A percentile compares a stretch with the other conserved stretches of the same genome.
These are phyloP conservation scores for Nicotiana noctiflora DNA, from an alignment of 257 asterid genomes.

Conservation along the genomic window DNA sequence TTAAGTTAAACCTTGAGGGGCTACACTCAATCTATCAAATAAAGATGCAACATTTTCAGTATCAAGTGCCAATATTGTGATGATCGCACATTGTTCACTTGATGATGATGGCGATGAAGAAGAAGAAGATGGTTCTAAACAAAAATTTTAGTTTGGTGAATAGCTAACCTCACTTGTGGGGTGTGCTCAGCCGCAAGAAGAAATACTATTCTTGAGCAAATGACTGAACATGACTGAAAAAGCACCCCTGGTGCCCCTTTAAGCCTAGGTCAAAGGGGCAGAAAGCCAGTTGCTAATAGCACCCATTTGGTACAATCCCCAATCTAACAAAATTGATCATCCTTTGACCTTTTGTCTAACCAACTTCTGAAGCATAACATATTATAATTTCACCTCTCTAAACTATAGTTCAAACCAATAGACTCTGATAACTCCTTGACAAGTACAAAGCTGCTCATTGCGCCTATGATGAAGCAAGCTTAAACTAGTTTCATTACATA, in stretches of 20 bases:
- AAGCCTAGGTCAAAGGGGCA: background rate
- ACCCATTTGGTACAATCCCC: background rate
- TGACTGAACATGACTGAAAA: background rate
- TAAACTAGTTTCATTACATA: background rate
- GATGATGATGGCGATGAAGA: background rate
- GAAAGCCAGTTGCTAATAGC: background rate
- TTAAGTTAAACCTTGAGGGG: background rate
- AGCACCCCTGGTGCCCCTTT: background rate
- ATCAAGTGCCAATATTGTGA: background rate
- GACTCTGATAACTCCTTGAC: background rate
- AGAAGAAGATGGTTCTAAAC: background rate
- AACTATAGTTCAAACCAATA: background rate
- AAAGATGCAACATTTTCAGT: background rate
- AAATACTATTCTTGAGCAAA: background rate
- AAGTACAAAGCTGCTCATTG: background rate
- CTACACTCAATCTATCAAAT: background rate
- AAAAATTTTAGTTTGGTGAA: background rate
- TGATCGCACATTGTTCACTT: background rate
- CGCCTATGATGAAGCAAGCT: background rate
- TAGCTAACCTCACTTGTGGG: background rate
- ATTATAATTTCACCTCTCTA: background rate
- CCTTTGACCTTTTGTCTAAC: background rate
- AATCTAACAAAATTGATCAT: background rate
- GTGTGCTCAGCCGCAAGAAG: no score
- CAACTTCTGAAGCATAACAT: background rate